These are phyloP conservation scores for Pseudofabraea citricarpa DNA, from an alignment of 2,329 filamentous ascomycete species.

Conservation along the genomic window DNA sequence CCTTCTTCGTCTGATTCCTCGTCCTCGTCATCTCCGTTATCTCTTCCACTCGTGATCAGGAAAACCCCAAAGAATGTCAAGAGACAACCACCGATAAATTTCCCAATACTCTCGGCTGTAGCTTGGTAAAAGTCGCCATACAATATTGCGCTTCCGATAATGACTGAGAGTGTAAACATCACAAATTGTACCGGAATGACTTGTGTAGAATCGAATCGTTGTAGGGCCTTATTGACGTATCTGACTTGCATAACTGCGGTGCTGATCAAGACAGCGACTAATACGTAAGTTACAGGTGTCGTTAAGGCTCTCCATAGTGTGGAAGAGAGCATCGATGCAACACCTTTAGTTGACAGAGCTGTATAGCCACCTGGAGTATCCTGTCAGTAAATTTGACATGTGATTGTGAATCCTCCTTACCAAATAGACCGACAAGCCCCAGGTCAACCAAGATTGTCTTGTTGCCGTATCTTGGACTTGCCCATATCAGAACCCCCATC, in stretches of 20 bases:
- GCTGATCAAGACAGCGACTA: conserved; percentile 72
- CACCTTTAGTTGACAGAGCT: conserved; percentile 92
- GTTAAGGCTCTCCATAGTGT: conserved; percentile 85
- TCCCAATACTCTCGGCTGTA: conserved; percentile 64
- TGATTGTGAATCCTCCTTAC: too few species aligned
- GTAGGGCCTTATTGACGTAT: conserved; percentile 86
- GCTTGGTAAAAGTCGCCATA: conserved; percentile 94
- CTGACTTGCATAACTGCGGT: conserved; percentile 97
- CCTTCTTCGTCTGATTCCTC: conserved; percentile 56
- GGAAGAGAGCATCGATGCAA: conserved; percentile 90
- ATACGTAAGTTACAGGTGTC: conserved; percentile 84
- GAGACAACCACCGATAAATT: conserved; percentile 86
- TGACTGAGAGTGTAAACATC: conserved; percentile 91
- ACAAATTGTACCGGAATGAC: conserved; percentile 98
- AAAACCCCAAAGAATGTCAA: conserved; percentile 97
- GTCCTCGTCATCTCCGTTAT: conserved; percentile 52
- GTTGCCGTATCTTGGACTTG: conserved; percentile 78
- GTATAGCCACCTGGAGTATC: conserved; percentile 91
- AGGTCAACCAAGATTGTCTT: conserved; percentile 87
- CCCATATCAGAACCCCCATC: conserved; percentile 74
- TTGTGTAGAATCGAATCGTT: conserved; percentile 93
- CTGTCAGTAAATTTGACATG: too few species aligned
- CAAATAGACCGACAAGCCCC: conserved; percentile 88
- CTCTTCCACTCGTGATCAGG: conserved; percentile 83
- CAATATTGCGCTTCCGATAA: conserved; percentile 85